These are phyloP conservation scores for Iris macrosiphon DNA, from an alignment of 106 monocot genomes.

Conservation along the genomic window DNA sequence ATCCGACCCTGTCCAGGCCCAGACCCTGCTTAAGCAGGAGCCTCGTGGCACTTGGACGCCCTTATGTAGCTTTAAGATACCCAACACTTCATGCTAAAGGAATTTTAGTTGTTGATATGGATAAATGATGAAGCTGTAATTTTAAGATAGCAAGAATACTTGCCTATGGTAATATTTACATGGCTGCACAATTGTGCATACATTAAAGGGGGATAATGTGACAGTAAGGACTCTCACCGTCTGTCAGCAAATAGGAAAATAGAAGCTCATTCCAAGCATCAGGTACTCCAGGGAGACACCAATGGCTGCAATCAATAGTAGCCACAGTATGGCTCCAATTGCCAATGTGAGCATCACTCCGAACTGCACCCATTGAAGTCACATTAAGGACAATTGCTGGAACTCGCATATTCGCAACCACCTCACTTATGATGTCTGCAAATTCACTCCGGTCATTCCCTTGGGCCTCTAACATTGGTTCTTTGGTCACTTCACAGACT, in stretches of 20 bases:
- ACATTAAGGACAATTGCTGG: conserved; percentile 87
- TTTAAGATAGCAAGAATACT: too few relatives aligned
- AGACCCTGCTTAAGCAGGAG: too few relatives aligned
- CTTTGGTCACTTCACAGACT: conserved; percentile 54
- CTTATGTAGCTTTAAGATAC: too few relatives aligned
- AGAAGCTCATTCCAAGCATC: conserved; percentile 97
- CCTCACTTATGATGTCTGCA: conserved; percentile 58
- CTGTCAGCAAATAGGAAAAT: conserved; percentile 50
- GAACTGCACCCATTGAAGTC: conserved; percentile 74
- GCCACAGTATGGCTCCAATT: conserved; percentile 58
- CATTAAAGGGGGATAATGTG: too few relatives aligned
- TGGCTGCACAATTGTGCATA: too few relatives aligned
- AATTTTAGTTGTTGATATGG: too few relatives aligned
- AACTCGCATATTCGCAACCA: conserved; percentile 48
- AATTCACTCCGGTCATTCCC: conserved; percentile 60
- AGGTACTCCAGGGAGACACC: conserved; percentile 97
- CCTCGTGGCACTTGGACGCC: too few relatives aligned
- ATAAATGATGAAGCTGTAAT: too few relatives aligned
- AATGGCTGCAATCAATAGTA: conserved; percentile 85
- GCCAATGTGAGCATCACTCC: conserved; percentile 94
- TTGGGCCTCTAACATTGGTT: conserved; percentile 42
- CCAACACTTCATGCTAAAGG: too few relatives aligned
- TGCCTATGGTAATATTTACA: too few relatives aligned
- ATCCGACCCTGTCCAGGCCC: too few relatives aligned
- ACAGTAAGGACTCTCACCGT: conserved; percentile 22